A percentile compares a stretch with the other conserved stretches of the same genome.
Conservation (phyloP, 805 yeast genomes). For the Saccharomycopsis oosterbeekiorum region DNA sequence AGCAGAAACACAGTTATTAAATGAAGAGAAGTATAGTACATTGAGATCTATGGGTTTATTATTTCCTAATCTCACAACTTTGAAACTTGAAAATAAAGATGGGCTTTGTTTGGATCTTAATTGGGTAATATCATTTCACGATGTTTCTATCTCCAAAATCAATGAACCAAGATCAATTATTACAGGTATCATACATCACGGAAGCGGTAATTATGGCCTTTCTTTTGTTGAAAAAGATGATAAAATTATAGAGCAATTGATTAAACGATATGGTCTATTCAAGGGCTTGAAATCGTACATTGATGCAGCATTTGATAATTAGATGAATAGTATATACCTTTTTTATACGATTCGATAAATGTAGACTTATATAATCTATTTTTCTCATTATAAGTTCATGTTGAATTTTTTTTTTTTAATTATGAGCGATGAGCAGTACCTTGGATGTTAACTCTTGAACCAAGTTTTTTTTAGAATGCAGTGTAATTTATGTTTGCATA, state of each 20-base stretch:
- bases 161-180: background rate
- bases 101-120: background rate
- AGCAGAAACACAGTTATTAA: background rate
- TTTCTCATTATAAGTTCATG: too few species aligned
- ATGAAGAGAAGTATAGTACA: background rate
- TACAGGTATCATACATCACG: background rate
- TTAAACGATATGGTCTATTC: background rate
- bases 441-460: too few species aligned
- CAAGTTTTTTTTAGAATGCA: too few species aligned
- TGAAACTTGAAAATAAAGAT: background rate
- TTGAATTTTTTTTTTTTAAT: too few species aligned
- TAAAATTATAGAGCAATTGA: background rate
- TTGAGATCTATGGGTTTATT: background rate
- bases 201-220: background rate
- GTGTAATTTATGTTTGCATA: too few species aligned
- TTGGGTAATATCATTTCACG: background rate
- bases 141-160: background rate
- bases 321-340: background rate
- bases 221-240: background rate
- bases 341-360: too few species aligned
- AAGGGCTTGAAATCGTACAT: background rate
- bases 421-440: too few species aligned
- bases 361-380: too few species aligned
- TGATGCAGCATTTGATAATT: background rate
- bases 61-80: background rate